Conservation (phyloP, 441 rosid genomes). For the Croton setiger region DNA sequence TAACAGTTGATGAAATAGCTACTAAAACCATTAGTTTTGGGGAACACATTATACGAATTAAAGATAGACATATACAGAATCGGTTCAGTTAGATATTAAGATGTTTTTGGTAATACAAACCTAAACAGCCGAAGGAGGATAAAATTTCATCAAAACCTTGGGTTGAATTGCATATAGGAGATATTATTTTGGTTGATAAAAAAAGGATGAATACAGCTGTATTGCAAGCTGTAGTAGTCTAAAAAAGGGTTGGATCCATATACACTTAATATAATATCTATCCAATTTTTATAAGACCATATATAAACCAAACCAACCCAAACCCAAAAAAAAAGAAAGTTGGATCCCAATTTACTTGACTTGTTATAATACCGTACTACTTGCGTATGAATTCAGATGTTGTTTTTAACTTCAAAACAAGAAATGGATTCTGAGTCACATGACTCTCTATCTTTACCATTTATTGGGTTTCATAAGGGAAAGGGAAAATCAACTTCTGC, state of each 20-base stretch:
- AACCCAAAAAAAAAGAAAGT: neutral
- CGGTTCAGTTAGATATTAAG: too few species aligned
- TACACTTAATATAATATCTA: neutral
- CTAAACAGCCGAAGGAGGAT: too few species aligned
- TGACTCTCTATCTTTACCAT: conserved; percentile 3
- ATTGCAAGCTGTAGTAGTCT: neutral
- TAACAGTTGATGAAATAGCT: too few species aligned
- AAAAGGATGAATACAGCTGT: neutral
- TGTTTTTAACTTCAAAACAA: conserved; percentile 3
- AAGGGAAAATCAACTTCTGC: neutral
- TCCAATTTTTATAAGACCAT: too few species aligned
- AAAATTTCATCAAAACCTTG: too few species aligned
- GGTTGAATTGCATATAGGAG: neutral
- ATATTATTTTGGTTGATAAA: too few species aligned
- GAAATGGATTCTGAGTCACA: conserved; percentile 10
- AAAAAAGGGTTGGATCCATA: neutral
- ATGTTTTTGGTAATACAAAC: too few species aligned
- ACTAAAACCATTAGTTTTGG: too few species aligned
- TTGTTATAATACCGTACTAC: neutral
- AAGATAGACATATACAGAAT: too few species aligned
- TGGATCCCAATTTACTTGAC: neutral
- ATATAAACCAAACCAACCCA: too few species aligned
- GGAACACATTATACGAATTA: too few species aligned
- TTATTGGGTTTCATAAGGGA: neutral
- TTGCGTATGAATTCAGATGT: neutral